phyloP scores from a whole-genome alignment of 371 early-diverging fungal genomes.

The Amoeboaphelidium protococcarum region DNA sequence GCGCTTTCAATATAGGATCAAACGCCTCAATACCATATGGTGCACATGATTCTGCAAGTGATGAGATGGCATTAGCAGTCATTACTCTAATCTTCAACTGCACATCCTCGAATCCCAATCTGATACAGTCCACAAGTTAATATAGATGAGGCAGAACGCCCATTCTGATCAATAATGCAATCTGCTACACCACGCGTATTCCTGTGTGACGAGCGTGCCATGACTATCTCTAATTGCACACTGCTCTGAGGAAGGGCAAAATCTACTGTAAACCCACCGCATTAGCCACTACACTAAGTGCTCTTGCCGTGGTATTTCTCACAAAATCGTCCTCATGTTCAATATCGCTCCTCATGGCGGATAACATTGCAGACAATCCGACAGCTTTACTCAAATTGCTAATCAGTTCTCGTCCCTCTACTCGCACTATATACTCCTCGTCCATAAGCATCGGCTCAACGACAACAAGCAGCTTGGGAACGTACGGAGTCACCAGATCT shows the following conservation, averaged over 20 bases:
- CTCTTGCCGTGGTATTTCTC: slow-evolving; percentile 88
- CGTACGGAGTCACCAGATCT: slow-evolving; percentile 81
- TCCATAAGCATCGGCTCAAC: slow-evolving; percentile 91
- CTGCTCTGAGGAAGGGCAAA: slow-evolving; percentile 83
- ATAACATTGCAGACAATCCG: slow-evolving; percentile 90
- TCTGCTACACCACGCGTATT: slow-evolving; percentile 86
- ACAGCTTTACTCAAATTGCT: slow-evolving; percentile 90
- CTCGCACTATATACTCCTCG: slow-evolving; percentile 87
- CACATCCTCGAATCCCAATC: slow-evolving; percentile 73
- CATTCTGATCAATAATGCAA: slow-evolving; percentile 75
- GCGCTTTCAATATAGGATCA: slow-evolving; percentile 58
- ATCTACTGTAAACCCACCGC: slow-evolving; percentile 85
- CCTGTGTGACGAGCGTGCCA: slow-evolving; percentile 98
- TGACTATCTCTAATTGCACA: slow-evolving; percentile 74
- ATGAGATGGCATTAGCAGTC: slow-evolving; percentile 74
- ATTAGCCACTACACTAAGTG: slow-evolving; percentile 87
- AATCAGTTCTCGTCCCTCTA: slow-evolving; percentile 92
- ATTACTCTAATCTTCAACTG: slow-evolving; percentile 87
- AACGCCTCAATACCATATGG: slow-evolving; percentile 96
- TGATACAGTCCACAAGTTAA: slow-evolving; percentile 67
- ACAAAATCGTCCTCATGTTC: slow-evolving; percentile 94
- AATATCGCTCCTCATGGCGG: slow-evolving; percentile 92
- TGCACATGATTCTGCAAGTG: slow-evolving; percentile 84
- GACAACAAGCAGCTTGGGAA: slow-evolving; percentile 89
- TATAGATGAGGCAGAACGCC: slow-evolving; percentile 81